phyloP scores from a whole-genome alignment of 1,139 yeast species.

The Torulaspora globosa region DNA sequence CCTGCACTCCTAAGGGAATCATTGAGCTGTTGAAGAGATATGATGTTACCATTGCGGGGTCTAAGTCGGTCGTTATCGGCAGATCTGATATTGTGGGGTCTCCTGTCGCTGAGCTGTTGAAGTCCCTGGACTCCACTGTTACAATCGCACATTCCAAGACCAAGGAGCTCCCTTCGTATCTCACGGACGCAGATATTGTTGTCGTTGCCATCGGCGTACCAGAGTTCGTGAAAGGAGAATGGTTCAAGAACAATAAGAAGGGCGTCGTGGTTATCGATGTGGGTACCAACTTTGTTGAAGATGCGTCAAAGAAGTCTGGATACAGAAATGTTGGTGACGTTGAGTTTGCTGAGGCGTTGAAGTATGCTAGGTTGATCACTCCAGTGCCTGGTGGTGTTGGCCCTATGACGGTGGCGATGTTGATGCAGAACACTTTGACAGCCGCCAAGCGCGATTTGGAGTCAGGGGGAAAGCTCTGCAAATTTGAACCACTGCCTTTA shows the following conservation, averaged over 20 bases:
- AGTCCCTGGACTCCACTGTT: conserved; percentile 78
- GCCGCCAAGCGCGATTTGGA: conserved; percentile 60
- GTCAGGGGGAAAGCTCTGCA: conserved; percentile 29
- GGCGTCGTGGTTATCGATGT: conserved; percentile 92
- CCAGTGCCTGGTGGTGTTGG: conserved; percentile 99
- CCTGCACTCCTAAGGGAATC: conserved; percentile 96
- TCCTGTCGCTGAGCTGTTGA: conserved; percentile 81
- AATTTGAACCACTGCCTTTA: conserved; percentile 53
- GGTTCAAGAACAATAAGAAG: conserved; percentile 57
- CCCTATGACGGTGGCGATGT: conserved; percentile 98
- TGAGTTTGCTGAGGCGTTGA: conserved; percentile 64
- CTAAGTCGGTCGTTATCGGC: conserved; percentile 90
- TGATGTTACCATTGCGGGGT: conserved; percentile 63
- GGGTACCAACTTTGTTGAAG: conserved; percentile 87
- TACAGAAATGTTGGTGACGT: conserved; percentile 91
- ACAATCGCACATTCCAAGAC: conserved; percentile 70
- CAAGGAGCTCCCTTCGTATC: conserved; percentile 53
- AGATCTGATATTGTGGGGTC: conserved; percentile 95
- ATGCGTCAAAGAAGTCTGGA: conserved; percentile 74
- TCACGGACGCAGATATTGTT: conserved; percentile 79
- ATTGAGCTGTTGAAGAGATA: conserved; percentile 67
- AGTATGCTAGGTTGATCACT: conserved; percentile 71
- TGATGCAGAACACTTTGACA: conserved; percentile 76
- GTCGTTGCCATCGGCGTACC: conserved; percentile 91
- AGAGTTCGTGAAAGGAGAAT: conserved; percentile 75